A percentile compares a stretch with the other conserved stretches of the same genome.
phyloP scores from a whole-genome alignment of 768 basidiomycete genomes.

The Termitomyces sp. region DNA sequence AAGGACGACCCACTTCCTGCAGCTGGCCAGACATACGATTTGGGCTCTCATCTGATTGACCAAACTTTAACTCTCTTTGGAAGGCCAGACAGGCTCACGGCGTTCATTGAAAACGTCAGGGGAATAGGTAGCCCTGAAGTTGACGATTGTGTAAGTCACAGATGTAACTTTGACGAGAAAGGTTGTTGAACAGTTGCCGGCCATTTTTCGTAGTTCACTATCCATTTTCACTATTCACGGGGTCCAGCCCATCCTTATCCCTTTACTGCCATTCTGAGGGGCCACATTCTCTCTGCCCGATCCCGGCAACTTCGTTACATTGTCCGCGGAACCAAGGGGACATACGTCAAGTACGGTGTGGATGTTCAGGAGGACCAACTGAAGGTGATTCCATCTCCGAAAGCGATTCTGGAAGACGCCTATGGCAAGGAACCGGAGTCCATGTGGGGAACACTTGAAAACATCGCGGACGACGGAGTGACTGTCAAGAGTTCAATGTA shows the following conservation, averaged over 20 bases:
- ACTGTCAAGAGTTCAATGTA: slow-evolving; percentile 34
- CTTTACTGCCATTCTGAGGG: slow-evolving; percentile 64
- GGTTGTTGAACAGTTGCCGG: background rate
- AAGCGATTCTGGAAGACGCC: slow-evolving; percentile 35
- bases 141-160: slow-evolving; percentile 55
- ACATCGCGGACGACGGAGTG: slow-evolving; percentile 43
- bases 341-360: slow-evolving; percentile 71
- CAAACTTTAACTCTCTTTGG: slow-evolving; percentile 77
- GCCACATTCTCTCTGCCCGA: slow-evolving; percentile 65
- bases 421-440: slow-evolving; percentile 64
- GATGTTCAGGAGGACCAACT: slow-evolving; percentile 81
- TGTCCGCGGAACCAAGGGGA: slow-evolving; percentile 68
- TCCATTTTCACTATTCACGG: slow-evolving; percentile 47
- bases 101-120: slow-evolving; percentile 66
- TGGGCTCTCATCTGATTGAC: slow-evolving; percentile 80
- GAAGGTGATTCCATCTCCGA: slow-evolving; percentile 47
- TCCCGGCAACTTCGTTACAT: slow-evolving; percentile 66
- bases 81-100: slow-evolving; percentile 62
- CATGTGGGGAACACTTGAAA: slow-evolving; percentile 62
- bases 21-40: slow-evolving; percentile 69
- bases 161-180: background rate
- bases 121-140: slow-evolving; percentile 60
- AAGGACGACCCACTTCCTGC: slow-evolving; percentile 66
- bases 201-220: slow-evolving; percentile 40
- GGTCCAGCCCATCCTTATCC: slow-evolving; percentile 42